These are phyloP conservation scores for Linum trigynum DNA, from an alignment of 345 rosid genomes.

Conservation along the genomic window DNA sequence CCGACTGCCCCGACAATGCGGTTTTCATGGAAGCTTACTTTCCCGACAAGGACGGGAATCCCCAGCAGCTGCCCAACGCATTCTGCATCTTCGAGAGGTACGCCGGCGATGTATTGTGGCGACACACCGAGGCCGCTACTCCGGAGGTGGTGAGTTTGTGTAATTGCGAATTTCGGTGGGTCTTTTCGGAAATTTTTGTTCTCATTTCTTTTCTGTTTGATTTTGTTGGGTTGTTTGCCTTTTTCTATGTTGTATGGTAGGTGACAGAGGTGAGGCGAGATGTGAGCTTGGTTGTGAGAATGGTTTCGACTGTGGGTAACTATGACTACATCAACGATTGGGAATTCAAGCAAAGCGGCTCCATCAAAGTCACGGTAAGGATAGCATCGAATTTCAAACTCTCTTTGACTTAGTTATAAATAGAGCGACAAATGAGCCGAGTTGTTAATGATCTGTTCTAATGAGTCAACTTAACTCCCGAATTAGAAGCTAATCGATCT, in stretches of 20 bases:
- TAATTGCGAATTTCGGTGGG: neutral
- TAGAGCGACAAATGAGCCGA: too few relatives aligned
- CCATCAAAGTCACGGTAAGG: conserved; percentile 26
- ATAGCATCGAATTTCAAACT: too few relatives aligned
- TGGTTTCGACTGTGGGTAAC: conserved; percentile 26
- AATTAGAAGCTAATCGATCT: too few relatives aligned
- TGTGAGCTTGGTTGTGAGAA: conserved; percentile 44
- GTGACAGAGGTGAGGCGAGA: conserved; percentile 43
- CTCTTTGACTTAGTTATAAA: too few relatives aligned
- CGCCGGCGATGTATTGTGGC: conserved; percentile 15
- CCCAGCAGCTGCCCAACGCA: conserved; percentile 1
- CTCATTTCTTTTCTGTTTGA: too few relatives aligned
- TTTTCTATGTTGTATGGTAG: conserved; percentile 15
- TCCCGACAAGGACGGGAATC: conserved; percentile 11
- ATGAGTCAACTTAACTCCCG: too few relatives aligned
- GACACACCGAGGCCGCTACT: conserved; percentile 11
- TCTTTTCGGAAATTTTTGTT: neutral
- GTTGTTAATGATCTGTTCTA: too few relatives aligned
- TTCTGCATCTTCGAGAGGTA: conserved; percentile 15
- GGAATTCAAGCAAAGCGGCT: conserved; percentile 17
- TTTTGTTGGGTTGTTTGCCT: too few relatives aligned
- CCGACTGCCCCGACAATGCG: conserved; percentile 17
- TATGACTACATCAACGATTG: conserved; percentile 4
- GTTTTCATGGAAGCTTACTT: conserved; percentile 14
- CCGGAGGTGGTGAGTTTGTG: neutral